Evolutionary conservation across 2,329 filamentous ascomycete species (phyloP), one percentile per base, ranked within the genome.

Genomic region (Apiospora phragmitis): DNA sequence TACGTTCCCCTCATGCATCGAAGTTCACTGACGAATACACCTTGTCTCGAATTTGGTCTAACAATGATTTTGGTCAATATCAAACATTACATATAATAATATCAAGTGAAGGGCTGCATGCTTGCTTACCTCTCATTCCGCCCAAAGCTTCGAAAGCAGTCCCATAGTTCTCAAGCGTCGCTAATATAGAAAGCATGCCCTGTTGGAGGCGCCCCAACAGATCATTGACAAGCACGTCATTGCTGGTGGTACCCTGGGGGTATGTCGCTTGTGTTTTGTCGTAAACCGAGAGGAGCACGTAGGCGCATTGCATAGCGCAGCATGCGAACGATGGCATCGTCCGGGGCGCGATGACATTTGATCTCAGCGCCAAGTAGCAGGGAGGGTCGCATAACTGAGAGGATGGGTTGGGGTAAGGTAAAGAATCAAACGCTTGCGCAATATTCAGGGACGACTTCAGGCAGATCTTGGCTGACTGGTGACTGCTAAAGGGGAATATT

Each of bases 371-470:
- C 45, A 84, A 73, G 70, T 79, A 82, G 55, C 75, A 78, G 6
- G 80, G 79, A 18, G 79, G 74, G 42, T 79, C 79, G n/a, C 77
- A 77, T 5, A 77, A 73, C 70, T 79, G 77, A 26, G 80, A 75
- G 32, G 76, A 82, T 74, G 83, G 80, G 68, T 82, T 82, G 18
- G 85, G 85, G 69, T 83, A 85, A 0, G 85, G 85, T 43, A 87
- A 75, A 14, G 79, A 77, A 72, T 84, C 80, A 68, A 87, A 87
- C 16, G 82, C 81, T 68, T 79, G 75, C 1, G 85, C 82, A 69
- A 87, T 87, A 71, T 81, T 84, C 59, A 87, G 79, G 2, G 85
- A 84, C 9, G 85, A 83, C 65, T 83, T 84, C 42, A 87, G 78
- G 74, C 85, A 87, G 71, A 87, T 81, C 73, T 85, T 85, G 29